Percentiles rank a stretch among this genome's conserved stretches.
Evolutionary conservation across 2,329 filamentous ascomycete species (phyloP).

Genomic region (Acrodontium crateriforme): DNA sequence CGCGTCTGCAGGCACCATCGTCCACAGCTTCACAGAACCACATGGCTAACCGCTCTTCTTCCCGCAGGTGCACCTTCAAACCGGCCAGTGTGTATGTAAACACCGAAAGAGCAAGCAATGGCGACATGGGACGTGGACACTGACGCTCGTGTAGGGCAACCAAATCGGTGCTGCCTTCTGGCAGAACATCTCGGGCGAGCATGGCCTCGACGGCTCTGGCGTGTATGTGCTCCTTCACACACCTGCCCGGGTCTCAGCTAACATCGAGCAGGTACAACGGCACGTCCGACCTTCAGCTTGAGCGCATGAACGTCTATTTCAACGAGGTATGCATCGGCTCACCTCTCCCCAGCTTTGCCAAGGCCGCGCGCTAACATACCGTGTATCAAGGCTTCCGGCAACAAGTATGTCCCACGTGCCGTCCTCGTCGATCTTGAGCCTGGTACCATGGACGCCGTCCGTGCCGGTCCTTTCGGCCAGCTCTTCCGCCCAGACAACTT

Average conservation of each 20-base stretch:
- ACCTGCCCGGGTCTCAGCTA: slow-evolving; percentile 9
- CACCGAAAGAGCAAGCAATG: slow-evolving; percentile 5
- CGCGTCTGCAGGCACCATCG: slow-evolving; percentile 25
- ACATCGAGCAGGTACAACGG: slow-evolving; percentile 67
- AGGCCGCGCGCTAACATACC: slow-evolving; percentile 17
- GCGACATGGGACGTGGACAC: background rate
- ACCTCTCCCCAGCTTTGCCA: slow-evolving; percentile 2
- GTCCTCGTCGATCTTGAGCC: slow-evolving; percentile 99
- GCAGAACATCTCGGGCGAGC: slow-evolving; percentile 50
- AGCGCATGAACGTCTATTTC: slow-evolving; percentile 99
- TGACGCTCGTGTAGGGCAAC: slow-evolving; percentile 59
- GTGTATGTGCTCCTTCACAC: slow-evolving; percentile 51
- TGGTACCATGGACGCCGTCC: slow-evolving; percentile 98
- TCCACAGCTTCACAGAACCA: slow-evolving; percentile 29
- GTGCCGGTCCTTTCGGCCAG: slow-evolving; percentile 93
- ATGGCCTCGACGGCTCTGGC: slow-evolving; percentile 94
- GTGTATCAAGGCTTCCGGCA: slow-evolving; percentile 62
- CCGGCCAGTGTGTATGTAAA: slow-evolving; percentile 89
- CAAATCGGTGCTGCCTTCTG: slow-evolving; percentile 99
- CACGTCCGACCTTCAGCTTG: slow-evolving; percentile 94
- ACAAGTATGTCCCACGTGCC: slow-evolving; percentile 99
- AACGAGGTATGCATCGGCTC: slow-evolving; percentile 51
- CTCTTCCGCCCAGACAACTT: slow-evolving; percentile 99
- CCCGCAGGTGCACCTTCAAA: slow-evolving; percentile 93
- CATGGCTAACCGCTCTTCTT: slow-evolving; percentile 42